Conservation (phyloP, 495 filamentous ascomycete species). For the Xylaria palmicola region DNA sequence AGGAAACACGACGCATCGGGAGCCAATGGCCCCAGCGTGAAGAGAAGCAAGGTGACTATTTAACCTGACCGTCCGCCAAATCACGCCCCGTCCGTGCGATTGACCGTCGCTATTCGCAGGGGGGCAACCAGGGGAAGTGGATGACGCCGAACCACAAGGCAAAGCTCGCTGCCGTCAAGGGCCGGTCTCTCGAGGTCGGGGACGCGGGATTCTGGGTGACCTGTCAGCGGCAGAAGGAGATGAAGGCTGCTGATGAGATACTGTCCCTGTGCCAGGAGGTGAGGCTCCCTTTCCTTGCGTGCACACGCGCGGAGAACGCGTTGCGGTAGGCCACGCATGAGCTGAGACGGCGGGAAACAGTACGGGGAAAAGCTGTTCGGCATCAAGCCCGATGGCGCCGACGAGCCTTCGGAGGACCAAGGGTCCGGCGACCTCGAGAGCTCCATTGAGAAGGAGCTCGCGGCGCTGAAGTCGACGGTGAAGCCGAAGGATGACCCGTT, state of each 20-base stretch:
- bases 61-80: neutral
- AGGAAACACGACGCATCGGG: slow-evolving; percentile 21
- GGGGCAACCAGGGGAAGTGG: slow-evolving; percentile 54
- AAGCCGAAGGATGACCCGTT: slow-evolving; percentile 51
- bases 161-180: slow-evolving; percentile 34
- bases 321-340: neutral
- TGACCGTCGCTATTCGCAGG: slow-evolving; percentile 27
- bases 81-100: neutral
- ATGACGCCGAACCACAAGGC: slow-evolving; percentile 53
- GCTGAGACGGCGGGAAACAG: slow-evolving; percentile 30
- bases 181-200: slow-evolving; percentile 61
- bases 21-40: slow-evolving; percentile 19
- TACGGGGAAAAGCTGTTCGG: slow-evolving; percentile 61
- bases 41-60: slow-evolving; percentile 33
- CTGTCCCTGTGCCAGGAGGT: slow-evolving; percentile 75
- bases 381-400: slow-evolving; percentile 39
- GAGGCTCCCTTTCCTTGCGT: slow-evolving; percentile 12
- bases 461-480: slow-evolving; percentile 55
- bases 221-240: slow-evolving; percentile 77
- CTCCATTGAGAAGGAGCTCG: slow-evolving; percentile 76
- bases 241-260: slow-evolving; percentile 72
- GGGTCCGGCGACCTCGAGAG: slow-evolving; percentile 72
- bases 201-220: slow-evolving; percentile 88
- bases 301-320: neutral
- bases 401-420: slow-evolving; percentile 34